Base-by-base conservation (phyloP, 257 asterid species). In the Penstemon davidsonii region DNA sequence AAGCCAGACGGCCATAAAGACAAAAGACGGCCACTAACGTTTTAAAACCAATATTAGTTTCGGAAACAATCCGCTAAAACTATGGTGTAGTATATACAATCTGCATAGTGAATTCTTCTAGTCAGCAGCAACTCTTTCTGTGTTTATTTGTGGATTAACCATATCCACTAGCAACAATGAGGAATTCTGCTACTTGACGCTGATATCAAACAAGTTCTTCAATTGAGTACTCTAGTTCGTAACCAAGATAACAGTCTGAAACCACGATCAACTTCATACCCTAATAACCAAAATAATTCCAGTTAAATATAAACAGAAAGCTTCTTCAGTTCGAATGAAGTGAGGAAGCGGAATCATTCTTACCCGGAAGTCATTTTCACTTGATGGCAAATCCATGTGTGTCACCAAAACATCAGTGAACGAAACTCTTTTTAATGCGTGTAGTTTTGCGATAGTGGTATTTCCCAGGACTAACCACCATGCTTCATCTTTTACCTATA, bases 401-500 rank as follows among this genome's bases (percentile, higher is more conserved):
- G 88, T 84, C 70, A 55, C 81, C 79, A 84, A 61, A 66, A 81
- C 76, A 54, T 86, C 84, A 0, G 70, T 76, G 83, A 93, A 87
- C 57, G 96, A 82, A 64, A 90, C 87, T 76, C 97, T 85, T 85
- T 88, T 93, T 79, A 88, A 53, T 18, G 96, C 87, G 78, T 78
- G 63, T 5, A 93, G 88, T 69, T 93, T 95, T 66, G 88, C 78
- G 61, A 88, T 76, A 37, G 92, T 62, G 68, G 86, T 81, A 73
- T 86, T 90, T 71, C 91, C 89, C 51, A 93, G 87, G 72, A 93
- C 80, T 81, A 90, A 78, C 99, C 99, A 90, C 99, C 99, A 93
- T n/a, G 96, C 95, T 83, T 93, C 99, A 62, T 90, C 89, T 90
- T 90, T 93, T 55, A 87, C 82, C 99, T 93, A 89, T 55, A 69